Conservation (phyloP, 805 yeast genomes). For the Yarrowia sp. region DNA sequence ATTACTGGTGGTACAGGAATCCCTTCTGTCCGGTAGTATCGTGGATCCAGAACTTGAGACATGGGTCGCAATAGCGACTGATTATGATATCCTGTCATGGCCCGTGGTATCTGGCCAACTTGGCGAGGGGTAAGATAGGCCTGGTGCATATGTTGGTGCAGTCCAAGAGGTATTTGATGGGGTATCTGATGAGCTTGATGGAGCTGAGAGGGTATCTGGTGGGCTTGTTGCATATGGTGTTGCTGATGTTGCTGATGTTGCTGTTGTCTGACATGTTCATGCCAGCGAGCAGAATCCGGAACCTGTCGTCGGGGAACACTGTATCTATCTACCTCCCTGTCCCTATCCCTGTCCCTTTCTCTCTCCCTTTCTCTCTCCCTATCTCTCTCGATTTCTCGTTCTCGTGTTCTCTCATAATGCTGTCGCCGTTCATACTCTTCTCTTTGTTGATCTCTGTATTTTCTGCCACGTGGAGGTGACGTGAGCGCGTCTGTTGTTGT, state of each 20-base stretch:
- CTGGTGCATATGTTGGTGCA: background rate
- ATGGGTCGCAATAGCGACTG: constrained; percentile 1
- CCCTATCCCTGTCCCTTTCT: background rate
- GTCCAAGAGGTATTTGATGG: background rate
- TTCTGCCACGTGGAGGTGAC: background rate
- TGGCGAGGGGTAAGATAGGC: background rate
- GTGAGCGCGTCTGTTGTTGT: background rate
- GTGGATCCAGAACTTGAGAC: background rate
- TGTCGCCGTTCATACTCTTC: constrained; percentile 7
- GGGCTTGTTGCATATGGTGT: background rate
- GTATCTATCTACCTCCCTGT: background rate
- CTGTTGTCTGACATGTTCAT: constrained; percentile 4
- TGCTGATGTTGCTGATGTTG: background rate
- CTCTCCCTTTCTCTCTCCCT: background rate
- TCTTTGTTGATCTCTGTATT: background rate
- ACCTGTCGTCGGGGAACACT: background rate
- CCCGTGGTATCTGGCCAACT: background rate
- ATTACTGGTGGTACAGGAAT: background rate
- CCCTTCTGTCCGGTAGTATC: background rate
- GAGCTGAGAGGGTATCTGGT: background rate
- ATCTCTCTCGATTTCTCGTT: background rate
- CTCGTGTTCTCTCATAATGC: constrained; percentile 1
- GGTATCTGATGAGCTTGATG: background rate
- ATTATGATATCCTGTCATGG: background rate
- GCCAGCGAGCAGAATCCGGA: constrained; percentile 1